Conservation (phyloP, 2,329 filamentous ascomycete genomes). For the Trichoderma afroharzianum region DNA sequence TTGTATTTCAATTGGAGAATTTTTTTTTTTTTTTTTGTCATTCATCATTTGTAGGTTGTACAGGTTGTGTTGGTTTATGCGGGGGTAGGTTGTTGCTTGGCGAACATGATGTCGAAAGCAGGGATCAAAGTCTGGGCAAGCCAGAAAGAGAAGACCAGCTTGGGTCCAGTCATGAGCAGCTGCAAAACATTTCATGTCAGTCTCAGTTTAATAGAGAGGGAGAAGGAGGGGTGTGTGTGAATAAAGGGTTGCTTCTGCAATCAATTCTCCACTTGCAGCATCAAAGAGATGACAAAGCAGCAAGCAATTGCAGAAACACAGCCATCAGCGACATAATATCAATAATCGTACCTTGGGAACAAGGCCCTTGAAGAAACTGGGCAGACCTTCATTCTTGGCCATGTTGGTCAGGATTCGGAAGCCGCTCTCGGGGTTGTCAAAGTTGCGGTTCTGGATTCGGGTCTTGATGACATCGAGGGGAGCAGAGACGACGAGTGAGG, state of each 20-base stretch:
- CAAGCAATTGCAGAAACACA: neutral
- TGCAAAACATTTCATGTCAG: constrained; percentile 29
- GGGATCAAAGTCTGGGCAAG: constrained; percentile 97
- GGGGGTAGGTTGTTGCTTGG: constrained; percentile 3
- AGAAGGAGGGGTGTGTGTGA: neutral
- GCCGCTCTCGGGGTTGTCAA: constrained; percentile 93
- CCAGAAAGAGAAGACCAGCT: constrained; percentile 99
- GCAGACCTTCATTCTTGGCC: constrained; percentile 81
- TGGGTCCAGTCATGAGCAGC: constrained; percentile 97
- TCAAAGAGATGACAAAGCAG: neutral
- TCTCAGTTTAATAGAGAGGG: constrained; percentile 11
- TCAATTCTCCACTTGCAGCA: neutral
- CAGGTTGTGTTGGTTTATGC: neutral
- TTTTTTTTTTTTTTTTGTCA: neutral
- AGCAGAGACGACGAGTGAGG: constrained; percentile 93
- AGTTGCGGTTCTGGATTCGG: constrained; percentile 96
- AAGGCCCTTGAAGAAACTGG: constrained; percentile 95
- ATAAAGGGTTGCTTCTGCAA: neutral
- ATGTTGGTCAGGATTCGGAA: constrained; percentile 91
- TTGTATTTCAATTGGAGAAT: neutral
- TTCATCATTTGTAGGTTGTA: constrained; percentile 12
- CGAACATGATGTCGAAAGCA: constrained; percentile 60
- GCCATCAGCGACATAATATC: neutral
- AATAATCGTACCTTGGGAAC: constrained; percentile 68
- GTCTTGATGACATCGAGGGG: constrained; percentile 98